These are phyloP conservation scores for Saccharomyces kudriavzevii DNA, from an alignment of 805 yeast genomes.

Conservation along the genomic window DNA sequence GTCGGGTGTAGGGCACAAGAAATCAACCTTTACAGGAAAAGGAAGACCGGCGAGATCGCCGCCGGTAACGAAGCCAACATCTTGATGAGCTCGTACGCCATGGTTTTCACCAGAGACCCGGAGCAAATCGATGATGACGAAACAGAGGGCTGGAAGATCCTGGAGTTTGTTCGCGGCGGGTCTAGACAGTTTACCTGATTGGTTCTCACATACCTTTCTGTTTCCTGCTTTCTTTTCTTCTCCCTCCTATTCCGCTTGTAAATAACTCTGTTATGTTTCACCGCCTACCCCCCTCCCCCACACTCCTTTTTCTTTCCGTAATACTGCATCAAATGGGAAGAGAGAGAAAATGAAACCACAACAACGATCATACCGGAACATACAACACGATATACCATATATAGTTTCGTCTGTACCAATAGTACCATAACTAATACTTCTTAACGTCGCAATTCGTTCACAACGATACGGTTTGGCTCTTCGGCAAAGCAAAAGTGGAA, in stretches of 20 bases:
- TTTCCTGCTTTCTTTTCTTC: background rate
- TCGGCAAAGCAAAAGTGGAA: background rate
- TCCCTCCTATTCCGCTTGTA: background rate
- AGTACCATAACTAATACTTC: background rate
- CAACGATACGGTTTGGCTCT: background rate
- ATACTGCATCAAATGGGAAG: background rate
- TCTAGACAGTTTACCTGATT: constrained; percentile 67
- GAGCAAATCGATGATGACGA: constrained; percentile 83
- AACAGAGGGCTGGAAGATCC: constrained; percentile 95
- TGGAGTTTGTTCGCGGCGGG: constrained; percentile 91
- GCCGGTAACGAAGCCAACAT: constrained; percentile 95
- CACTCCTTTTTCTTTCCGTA: background rate
- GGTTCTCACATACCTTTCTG: background rate
- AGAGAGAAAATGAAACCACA: background rate
- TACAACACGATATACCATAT: background rate
- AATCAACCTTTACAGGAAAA: constrained; percentile 77
- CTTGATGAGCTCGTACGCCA: constrained; percentile 85
- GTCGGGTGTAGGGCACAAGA: constrained; percentile 96
- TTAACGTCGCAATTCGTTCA: background rate
- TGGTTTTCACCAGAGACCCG: constrained; percentile 89
- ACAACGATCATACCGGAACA: background rate
- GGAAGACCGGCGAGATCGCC: constrained; percentile 86
- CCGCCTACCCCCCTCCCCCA: background rate
- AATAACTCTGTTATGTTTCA: background rate
- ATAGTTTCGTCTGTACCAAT: background rate